phyloP scores from a whole-genome alignment of 352 stramenopile genomes.

The Globisporangium cystogenes region DNA sequence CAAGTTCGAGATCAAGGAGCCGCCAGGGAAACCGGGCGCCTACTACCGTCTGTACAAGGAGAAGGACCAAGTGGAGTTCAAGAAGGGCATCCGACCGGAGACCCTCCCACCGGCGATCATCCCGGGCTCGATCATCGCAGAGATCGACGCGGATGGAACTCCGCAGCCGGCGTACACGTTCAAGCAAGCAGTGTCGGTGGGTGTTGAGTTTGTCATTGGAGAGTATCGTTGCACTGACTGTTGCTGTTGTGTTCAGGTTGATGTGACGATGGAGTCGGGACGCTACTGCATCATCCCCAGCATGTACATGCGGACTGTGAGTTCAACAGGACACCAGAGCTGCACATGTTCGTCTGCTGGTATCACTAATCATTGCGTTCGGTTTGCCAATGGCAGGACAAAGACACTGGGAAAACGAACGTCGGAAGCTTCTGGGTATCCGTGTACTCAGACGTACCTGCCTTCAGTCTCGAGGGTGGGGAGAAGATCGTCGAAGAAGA shows the following conservation, averaged over 20 bases:
- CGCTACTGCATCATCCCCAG: slow-evolving; percentile 81
- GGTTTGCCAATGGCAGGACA: slow-evolving; percentile 34
- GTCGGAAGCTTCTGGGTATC: slow-evolving; percentile 81
- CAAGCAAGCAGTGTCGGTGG: slow-evolving; percentile 77
- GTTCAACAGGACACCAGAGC: slow-evolving; percentile 4
- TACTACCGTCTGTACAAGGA: slow-evolving; percentile 77
- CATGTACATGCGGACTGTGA: slow-evolving; percentile 85
- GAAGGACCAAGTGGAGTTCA: slow-evolving; percentile 47
- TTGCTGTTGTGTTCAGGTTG: slow-evolving; percentile 29
- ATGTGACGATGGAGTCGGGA: slow-evolving; percentile 64
- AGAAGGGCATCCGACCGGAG: slow-evolving; percentile 50
- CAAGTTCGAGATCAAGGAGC: slow-evolving; percentile 66
- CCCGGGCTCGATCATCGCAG: slow-evolving; percentile 61
- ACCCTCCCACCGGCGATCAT: slow-evolving; percentile 61
- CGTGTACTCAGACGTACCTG: slow-evolving; percentile 64
- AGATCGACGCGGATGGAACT: slow-evolving; percentile 61
- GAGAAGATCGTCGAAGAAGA: slow-evolving; percentile 80
- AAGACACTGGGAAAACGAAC: slow-evolving; percentile 69
- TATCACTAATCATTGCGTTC: not conserved
- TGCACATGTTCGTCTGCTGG: not conserved
- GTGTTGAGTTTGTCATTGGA: not conserved
- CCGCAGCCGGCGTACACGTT: slow-evolving; percentile 75
- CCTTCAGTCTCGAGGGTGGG: slow-evolving; percentile 64
- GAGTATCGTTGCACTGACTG: not conserved
- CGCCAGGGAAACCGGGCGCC: slow-evolving; percentile 37